Evolutionary conservation across 768 basidiomycete species (phyloP), one percentile per base, ranked within the genome.

Genomic region (Naganishia friedmannii): DNA sequence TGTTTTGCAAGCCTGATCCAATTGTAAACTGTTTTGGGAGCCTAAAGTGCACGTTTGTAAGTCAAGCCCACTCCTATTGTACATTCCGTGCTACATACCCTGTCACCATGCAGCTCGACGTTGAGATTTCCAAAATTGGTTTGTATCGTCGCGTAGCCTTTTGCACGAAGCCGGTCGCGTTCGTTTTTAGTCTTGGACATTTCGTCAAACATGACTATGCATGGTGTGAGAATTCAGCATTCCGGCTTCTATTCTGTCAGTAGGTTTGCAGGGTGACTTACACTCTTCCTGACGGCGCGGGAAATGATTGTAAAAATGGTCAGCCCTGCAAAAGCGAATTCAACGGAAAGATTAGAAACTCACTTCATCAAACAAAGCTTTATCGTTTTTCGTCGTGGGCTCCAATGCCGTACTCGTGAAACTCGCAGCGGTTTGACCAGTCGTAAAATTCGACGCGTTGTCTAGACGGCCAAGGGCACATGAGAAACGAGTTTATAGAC

Each of bases 11-110:
- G 86, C 89, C 91, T 91, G 32, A 99, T 82, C 81, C 97, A 99
- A 79, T 99, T 99, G 81, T 99, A 99, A 75, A 94, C 97, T 0
- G 96, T 97, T 82, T 96, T 94, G 0, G 96, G 96, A 12, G 95
- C 96, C 91, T 93, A 9, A 28, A 29, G 53, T 31, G 93, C 91
- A 29, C 92, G 56, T n/a, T 3, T 5, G 63, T 46, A 32, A 53
- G 31, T 15, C 21, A 6, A 31, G 9, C 10, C 37, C 23, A 21
- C 31, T 7, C 5, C 45, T 5, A 2, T 4, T 19, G 29, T 0
- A 23, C 6, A 42, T 3, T 12, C 28, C 5, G 37, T 72, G 70
- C 23, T 68, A 66, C 71, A 69, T 71, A 53, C 77, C 73, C 73
- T 60, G 73, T 81, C 79, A 17, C 76, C 77, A 66, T 80, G 80